A percentile compares a stretch with the other conserved stretches of the same genome.
These are phyloP conservation scores for Akanthomyces uredinophilus DNA, from an alignment of 2,329 filamentous ascomycete genomes.

Conservation along the genomic window DNA sequence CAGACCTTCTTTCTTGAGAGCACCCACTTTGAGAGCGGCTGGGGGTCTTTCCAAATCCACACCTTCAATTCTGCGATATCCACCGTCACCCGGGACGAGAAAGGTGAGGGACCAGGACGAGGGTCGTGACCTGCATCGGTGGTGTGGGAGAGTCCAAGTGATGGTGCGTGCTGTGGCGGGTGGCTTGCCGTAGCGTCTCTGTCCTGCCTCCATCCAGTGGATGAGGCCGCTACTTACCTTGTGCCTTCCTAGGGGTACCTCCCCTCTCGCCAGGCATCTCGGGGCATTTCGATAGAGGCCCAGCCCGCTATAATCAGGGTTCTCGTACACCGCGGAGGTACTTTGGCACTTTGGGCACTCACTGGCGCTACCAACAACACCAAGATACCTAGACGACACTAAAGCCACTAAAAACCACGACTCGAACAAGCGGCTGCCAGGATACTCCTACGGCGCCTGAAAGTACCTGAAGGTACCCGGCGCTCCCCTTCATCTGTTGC, in stretches of 20 bases:
- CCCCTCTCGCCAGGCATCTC: neutral
- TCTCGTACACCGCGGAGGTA: neutral
- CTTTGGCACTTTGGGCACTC: too few relatives aligned
- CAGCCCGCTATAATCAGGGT: neutral
- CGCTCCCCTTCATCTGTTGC: neutral
- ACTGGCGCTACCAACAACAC: neutral
- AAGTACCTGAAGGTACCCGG: neutral
- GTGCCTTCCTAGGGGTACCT: too few relatives aligned
- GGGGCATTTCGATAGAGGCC: neutral
- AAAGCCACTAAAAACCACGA: neutral
- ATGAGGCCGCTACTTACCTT: neutral
- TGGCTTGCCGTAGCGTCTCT: neutral
- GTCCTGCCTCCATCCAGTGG: neutral
- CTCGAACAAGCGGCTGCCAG: neutral
- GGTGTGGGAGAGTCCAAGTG: neutral
- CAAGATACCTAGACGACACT: neutral
- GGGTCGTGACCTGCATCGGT: too few relatives aligned
- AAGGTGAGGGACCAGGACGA: neutral
- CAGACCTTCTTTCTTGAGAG: neutral
- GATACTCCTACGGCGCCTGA: neutral
- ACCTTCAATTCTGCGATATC: neutral
- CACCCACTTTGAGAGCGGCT: too few relatives aligned
- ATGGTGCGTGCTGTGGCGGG: neutral
- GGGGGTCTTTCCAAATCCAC: neutral
- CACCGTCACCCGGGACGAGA: neutral